Conservation (phyloP, 1,284 basidiomycete genomes). For the Fistulina hepatica region DNA sequence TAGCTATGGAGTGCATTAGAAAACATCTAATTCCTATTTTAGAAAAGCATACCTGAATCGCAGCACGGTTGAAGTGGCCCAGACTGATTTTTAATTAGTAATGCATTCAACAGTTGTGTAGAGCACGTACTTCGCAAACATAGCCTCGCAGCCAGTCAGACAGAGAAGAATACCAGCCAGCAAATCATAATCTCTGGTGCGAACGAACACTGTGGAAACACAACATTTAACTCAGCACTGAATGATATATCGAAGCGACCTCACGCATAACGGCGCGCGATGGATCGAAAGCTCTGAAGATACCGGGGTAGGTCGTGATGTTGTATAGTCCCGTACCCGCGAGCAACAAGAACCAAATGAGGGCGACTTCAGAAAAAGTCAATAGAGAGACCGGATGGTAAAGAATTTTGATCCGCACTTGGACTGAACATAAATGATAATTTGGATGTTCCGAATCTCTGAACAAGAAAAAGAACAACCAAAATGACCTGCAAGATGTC, state of each 20-base stretch:
- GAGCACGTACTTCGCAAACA: constrained; percentile 47
- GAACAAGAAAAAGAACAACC: constrained; percentile 44
- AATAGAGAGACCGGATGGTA: not conserved
- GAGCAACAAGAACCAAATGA: constrained; percentile 46
- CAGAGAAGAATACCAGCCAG: constrained; percentile 56
- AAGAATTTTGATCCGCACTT: constrained; percentile 22
- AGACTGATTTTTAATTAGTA: constrained; percentile 28
- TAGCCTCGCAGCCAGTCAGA: constrained; percentile 56
- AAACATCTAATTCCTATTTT: not conserved
- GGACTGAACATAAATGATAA: constrained; percentile 46
- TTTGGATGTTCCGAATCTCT: constrained; percentile 47
- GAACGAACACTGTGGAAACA: constrained; percentile 40
- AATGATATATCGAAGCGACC: constrained; percentile 13
- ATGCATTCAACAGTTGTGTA: not conserved
- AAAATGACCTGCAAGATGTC: constrained; percentile 35
- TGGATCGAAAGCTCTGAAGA: constrained; percentile 59
- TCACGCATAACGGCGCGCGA: constrained; percentile 50
- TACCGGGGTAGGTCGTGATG: constrained; percentile 41
- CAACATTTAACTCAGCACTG: not conserved
- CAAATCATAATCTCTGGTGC: constrained; percentile 48
- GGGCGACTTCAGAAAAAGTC: constrained; percentile 31
- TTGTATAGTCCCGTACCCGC: constrained; percentile 47
- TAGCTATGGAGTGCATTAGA: constrained; percentile 22
- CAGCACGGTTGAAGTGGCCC: constrained; percentile 52
- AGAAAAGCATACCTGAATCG: constrained; percentile 33